phyloP scores from a whole-genome alignment of 2,329 filamentous ascomycete species.

The Hypoxylon sp. region DNA sequence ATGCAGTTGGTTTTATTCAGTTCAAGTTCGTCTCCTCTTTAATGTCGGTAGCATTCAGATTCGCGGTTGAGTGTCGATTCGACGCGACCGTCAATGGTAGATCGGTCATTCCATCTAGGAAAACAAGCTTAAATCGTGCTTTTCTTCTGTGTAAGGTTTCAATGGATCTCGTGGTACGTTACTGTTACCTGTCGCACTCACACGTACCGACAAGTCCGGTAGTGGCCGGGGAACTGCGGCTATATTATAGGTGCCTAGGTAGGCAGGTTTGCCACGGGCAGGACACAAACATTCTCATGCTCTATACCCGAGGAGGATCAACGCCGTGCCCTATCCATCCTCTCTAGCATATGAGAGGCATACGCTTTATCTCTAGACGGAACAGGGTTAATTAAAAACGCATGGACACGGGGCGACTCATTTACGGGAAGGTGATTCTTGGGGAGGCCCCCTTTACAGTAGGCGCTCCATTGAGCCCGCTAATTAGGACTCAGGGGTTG shows the following conservation, averaged over 20 bases:
- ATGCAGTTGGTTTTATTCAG: constrained; percentile 24
- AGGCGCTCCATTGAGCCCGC: constrained; percentile 21
- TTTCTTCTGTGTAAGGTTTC: constrained; percentile 11
- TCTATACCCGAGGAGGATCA: constrained; percentile 26
- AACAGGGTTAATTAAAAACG: constrained; percentile 33
- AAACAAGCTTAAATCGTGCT: constrained; percentile 34
- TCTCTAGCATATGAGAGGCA: constrained; percentile 11
- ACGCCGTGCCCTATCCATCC: constrained; percentile 15
- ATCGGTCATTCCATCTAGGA: constrained; percentile 15
- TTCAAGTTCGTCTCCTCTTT: constrained; percentile 4
- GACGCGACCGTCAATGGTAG: constrained; percentile 16
- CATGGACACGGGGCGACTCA: constrained; percentile 27
- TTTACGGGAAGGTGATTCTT: constrained; percentile 23
- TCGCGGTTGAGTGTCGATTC: constrained; percentile 18
- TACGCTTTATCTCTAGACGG: constrained; percentile 16
- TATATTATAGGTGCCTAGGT: constrained; percentile 16
- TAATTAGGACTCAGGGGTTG: constrained; percentile 26
- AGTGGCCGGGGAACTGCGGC: constrained; percentile 13
- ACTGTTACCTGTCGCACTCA: neutral
- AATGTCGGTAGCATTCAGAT: constrained; percentile 6
- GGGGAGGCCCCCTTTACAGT: constrained; percentile 19
- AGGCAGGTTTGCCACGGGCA: constrained; percentile 8
- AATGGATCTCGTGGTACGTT: constrained; percentile 14
- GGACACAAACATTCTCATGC: constrained; percentile 16
- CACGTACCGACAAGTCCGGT: constrained; percentile 1